Base-by-base conservation (phyloP, 768 basidiomycete genomes). In the Lentinula sp. region DNA sequence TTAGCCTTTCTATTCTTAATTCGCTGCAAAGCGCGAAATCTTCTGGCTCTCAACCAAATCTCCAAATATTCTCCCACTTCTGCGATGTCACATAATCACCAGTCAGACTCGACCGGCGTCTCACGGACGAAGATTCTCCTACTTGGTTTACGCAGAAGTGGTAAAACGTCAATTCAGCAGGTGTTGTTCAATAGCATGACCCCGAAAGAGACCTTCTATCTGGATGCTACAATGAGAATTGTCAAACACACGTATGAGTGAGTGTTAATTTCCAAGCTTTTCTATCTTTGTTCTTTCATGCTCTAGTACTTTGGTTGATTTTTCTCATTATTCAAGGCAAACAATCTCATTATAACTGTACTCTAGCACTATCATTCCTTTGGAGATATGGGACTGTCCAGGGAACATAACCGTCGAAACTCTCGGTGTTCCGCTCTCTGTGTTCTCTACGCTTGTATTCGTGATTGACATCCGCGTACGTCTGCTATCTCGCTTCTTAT, bases 341-440 rank as follows among this genome's bases (percentile, higher is more conserved):
- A 7, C 20, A 48, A 48, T 48, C 46, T 48, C 46, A 45, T n/a
- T 50, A 28, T 33, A 10, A 16, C 12, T 60, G 61, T 45, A 64
- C 65, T 64, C 50, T 72, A 97, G 95, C 74, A 90, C 94, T 45
- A 86, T 96, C 64, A 87, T 97, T 63, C 93, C 94, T 0, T 83
- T 98, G 41, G 92, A 97, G 70, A 85, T 98, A 70, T 97, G 93
- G 93, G 95, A 97, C 69, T 93, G 93, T 66, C 96, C 95, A 0
- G 91, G 91, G 28, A 93, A 88, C 62, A 83, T 87, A 59, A 86
- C 92, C 4, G 82, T 89, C 0, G 50, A 51, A 51, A 51, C 50
- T 36, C 50, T 51, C 10, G 87, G 85, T 20, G 80, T 83, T 7
- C 84, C 90, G 7, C 80, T 97, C 41, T 83, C 86, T 48, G 82